Base-by-base conservation (phyloP, 2,329 filamentous ascomycete species). In the Scedosporium aurantiacum region DNA sequence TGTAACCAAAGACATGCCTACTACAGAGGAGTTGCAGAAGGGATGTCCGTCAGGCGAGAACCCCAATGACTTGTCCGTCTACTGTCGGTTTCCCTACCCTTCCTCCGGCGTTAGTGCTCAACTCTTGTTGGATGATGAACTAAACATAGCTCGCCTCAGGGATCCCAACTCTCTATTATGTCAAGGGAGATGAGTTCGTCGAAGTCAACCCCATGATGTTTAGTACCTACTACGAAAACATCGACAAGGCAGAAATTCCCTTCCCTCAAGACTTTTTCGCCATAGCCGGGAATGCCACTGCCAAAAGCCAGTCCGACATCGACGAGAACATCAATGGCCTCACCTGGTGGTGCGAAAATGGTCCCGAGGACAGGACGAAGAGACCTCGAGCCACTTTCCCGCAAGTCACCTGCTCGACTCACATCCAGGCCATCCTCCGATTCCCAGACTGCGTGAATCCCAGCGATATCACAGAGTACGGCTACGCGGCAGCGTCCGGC, bases 21-120 rank as follows among this genome's bases (percentile, higher is more conserved):
- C 69, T 5, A 67, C 63, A 37, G 66, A 65, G 1, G 68, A 65
- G 61, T 70, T 79, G 1, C 75, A 76, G 47, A 65, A 67, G 2
- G 77, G 77, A 7, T 79, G 77, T 70, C 74, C 76, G 8, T 74
- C 71, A 7, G 73, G 70, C 16, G 68, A 77, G 63, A 79, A 79
- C 68, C 73, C 75, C 21, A 79, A 79, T 60, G 77, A 79, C 62
- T 67, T 78, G 1, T 77, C 74, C 0, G 68, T 73, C 3, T 79
- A 79, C 70, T 79, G 74, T 70, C 62, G 59, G 69, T 58, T 40
- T 10, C 40, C 3, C 12, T 37, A 4, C 8, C n/a, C 2, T 23
- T 40, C n/a, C 27, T 21, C 21, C 8, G 3, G 25, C 23, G 5
- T n/a, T 3, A n/a, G 32, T 12, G 14, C 32, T 12, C 8, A 12